Base-by-base conservation (phyloP, 495 filamentous ascomycete species). In the Xylaria longipes region DNA sequence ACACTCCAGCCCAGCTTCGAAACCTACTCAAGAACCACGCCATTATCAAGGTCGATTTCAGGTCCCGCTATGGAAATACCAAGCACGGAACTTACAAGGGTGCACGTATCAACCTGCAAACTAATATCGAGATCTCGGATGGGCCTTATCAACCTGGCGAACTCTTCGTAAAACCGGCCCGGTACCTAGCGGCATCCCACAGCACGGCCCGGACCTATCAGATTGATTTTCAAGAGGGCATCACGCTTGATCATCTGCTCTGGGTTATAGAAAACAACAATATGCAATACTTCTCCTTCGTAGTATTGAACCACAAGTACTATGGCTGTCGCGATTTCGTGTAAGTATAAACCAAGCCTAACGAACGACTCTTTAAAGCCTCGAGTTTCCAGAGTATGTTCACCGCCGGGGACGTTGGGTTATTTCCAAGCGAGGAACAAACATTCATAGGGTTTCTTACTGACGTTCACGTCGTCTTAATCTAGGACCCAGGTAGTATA, bases 271-370 rank as follows among this genome's bases (percentile, higher is more conserved):
- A 63, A 33, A 63, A 7, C 1, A 63, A 63, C 11, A 43, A 17
- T 2, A 7, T 63, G 60, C 60, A 63, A 11, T 17, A 25, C 9
- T 63, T 63, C 22, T 39, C 35, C 5, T 63, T 63, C 22, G 60
- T 43, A 3, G 60, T 43, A 33, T 20, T 41, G 37, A 20, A 33
- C 12, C 1, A 27, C 14, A 41, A 43, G 3, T 41, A 39, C 60
- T 63, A 41, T 29, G 60, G 60, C 35, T 63, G 35, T 8, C 60
- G 60, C 35, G 60, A 63, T n/a, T 63, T 63, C 12, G 22, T 63
- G 60, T 63, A 63, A 63, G 60, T 43, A 17, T 5, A 12, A 12
- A 41, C 11, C 14, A 60, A 12, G 8, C 33, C 20, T 60, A 11
- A 33, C 11, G 2, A 37, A 56, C 27, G 22, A n/a, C 8, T 17